Base-by-base conservation (phyloP, 495 filamentous ascomycete species). In the Aspergillus wentii region DNA sequence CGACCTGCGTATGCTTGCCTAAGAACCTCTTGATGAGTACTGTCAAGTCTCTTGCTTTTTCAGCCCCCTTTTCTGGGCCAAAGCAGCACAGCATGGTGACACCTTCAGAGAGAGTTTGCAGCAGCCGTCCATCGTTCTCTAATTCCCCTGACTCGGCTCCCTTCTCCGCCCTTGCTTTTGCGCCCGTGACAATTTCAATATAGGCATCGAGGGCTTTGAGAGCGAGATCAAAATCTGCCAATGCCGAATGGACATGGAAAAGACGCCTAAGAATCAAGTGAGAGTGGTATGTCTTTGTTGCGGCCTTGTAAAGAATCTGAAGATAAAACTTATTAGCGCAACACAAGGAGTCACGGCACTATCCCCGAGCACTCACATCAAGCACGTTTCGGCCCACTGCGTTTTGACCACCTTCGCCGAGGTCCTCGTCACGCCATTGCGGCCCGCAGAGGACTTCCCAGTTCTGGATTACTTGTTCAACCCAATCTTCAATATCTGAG, bases 281-380 rank as follows among this genome's bases (percentile, higher is more conserved):
- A 2, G 94, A 97, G 54, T 97, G 92, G 49, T 88, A 98, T 0
- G 88, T 94, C 60, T 90, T 94, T 2, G 84, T 85, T 8, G 92
- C 85, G 18, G 89, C 88, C 14, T 84, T 79, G 49, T 95, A 95
- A 8, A 96, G 67, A 18, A 87, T 83, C 62, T 94, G n/a, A 46
- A 32, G 9, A 18, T 11, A 23, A 28, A 21, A 13, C 35, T 15
- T 31, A 30, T 41, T 37, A 28, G 23, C 22, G 29, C n/a, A 14
- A n/a, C n/a, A n/a, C n/a, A n/a, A n/a, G n/a, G n/a, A n/a, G n/a
- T n/a, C n/a, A n/a, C n/a, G n/a, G n/a, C n/a, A n/a, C n/a, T n/a
- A n/a, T n/a, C n/a, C n/a, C n/a, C 17, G 11, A 5, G 16, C 17
- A 64, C 79, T 56, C 63, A 80, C 77, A 52, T 83, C 86, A 17